Conservation (phyloP, 257 asterid genomes). For the Sherardia arvensis region DNA sequence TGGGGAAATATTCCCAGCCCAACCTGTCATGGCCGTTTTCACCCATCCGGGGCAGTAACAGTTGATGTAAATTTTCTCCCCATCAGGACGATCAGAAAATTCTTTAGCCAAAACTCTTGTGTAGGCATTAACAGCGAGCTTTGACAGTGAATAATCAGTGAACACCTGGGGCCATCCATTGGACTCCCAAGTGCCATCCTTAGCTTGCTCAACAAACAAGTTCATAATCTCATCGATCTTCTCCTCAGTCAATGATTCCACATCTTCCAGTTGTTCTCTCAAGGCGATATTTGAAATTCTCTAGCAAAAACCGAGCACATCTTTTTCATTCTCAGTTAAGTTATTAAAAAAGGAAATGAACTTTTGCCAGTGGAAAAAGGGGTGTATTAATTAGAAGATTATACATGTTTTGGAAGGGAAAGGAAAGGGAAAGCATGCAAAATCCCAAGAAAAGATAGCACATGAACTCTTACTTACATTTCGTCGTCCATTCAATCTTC, state of each 20-base stretch:
- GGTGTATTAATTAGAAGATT: background rate
- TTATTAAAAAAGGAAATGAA: background rate
- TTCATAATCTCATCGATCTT: slow-evolving; percentile 44
- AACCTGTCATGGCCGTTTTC: slow-evolving; percentile 88
- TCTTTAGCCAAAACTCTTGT: slow-evolving; percentile 51
- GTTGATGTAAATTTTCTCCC: slow-evolving; percentile 55
- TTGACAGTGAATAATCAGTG: slow-evolving; percentile 86
- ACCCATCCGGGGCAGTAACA: slow-evolving; percentile 97
- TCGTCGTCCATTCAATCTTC: slow-evolving; percentile 74
- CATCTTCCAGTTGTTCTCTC: slow-evolving; percentile 58
- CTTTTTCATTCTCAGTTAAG: background rate
- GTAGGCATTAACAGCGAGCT: slow-evolving; percentile 61
- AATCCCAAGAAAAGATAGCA: background rate
- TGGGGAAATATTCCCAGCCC: slow-evolving; percentile 76
- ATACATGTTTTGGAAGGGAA: background rate
- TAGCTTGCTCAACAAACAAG: slow-evolving; percentile 53
- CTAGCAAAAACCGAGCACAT: slow-evolving; percentile 22
- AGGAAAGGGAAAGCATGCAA: background rate
- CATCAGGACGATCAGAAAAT: slow-evolving; percentile 43
- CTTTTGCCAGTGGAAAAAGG: background rate
- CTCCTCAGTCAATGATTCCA: slow-evolving; percentile 55
- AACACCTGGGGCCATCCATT: slow-evolving; percentile 84
- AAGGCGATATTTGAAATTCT: slow-evolving; percentile 51
- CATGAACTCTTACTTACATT: slow-evolving; percentile 36
- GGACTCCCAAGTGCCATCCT: slow-evolving; percentile 63